Evolutionary conservation across 1,139 yeast species (phyloP).

Genomic region (Debaryomycetaceae sp.): DNA sequence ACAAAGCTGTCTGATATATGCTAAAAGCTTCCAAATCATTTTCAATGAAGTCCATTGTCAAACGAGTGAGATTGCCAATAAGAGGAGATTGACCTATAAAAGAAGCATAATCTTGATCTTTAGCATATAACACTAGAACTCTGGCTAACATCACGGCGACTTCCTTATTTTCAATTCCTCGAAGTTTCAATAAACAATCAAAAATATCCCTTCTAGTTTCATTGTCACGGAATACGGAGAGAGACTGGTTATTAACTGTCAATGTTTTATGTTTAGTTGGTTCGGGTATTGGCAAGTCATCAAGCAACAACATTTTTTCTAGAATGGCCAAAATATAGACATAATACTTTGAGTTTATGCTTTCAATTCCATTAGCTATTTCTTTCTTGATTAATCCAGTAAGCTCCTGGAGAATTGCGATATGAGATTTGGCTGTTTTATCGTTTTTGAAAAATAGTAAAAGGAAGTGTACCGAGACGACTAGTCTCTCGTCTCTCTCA

Average conservation of each 20-base stretch:
- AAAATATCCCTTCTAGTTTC: conserved; percentile 36
- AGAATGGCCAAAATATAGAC: conserved; percentile 47
- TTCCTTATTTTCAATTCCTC: conserved; percentile 37
- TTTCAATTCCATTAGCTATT: conserved; percentile 25
- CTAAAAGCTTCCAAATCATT: conserved; percentile 10
- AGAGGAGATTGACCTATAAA: conserved; percentile 42
- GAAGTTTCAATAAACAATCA: conserved; percentile 35
- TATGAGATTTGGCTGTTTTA: conserved; percentile 3
- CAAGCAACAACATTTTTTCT: conserved; percentile 46
- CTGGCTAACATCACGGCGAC: conserved; percentile 52
- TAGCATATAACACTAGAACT: conserved; percentile 52
- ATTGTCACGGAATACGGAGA: conserved; percentile 21
- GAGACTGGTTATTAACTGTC: conserved; percentile 9
- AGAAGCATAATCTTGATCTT: conserved; percentile 36
- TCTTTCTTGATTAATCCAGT: conserved; percentile 33
- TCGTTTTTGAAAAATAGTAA: conserved; percentile 43
- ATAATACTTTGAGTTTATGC: conserved; percentile 47
- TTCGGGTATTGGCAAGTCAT: conserved; percentile 37
- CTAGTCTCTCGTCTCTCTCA: conserved; percentile 13
- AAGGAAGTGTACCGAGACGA: conserved; percentile 46
- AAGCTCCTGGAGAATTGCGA: conserved; percentile 26
- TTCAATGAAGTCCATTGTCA: conserved; percentile 12
- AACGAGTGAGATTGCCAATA: conserved; percentile 16
- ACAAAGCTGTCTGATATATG: conserved; percentile 15
- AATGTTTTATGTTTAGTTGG: conserved; percentile 11